Percentiles rank a stretch among this genome's conserved stretches.
Evolutionary conservation across 768 basidiomycete genomes (phyloP).

Genomic region (Mycena maculata): DNA sequence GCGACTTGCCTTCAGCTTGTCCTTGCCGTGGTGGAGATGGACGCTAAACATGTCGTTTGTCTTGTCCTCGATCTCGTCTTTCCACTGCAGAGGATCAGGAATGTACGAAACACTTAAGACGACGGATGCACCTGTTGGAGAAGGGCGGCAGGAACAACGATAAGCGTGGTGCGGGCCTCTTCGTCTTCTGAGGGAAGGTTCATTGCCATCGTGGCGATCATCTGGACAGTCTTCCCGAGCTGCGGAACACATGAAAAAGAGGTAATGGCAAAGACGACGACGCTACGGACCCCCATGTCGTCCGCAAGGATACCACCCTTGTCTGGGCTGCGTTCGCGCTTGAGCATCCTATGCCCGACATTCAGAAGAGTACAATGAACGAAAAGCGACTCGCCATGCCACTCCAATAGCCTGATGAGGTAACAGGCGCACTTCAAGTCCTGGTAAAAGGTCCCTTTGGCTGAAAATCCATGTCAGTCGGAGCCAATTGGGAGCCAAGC

Average conservation of each 20-base stretch:
- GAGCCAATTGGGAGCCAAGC: neutral
- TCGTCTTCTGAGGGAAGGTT: conserved; percentile 66
- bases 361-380: neutral
- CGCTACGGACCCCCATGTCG: conserved; percentile 74
- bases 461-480: conserved; percentile 40
- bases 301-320: conserved; percentile 78
- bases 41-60: conserved; percentile 71
- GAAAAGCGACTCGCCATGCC: conserved; percentile 59
- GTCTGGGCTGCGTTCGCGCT: conserved; percentile 64
- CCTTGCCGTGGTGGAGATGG: conserved; percentile 78
- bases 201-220: conserved; percentile 82
- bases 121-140: conserved; percentile 65
- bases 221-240: conserved; percentile 74
- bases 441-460: conserved; percentile 69
- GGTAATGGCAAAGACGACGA: neutral
- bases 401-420: conserved; percentile 85
- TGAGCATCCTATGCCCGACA: conserved; percentile 66
- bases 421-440: conserved; percentile 75
- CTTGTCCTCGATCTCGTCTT: conserved; percentile 77
- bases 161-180: conserved; percentile 66
- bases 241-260: conserved; percentile 29
- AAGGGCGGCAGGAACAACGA: conserved; percentile 82
- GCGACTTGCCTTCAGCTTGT: conserved; percentile 64
- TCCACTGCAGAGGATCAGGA: conserved; percentile 60
- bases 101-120: neutral